Evolutionary conservation across 1,284 basidiomycete genomes (phyloP).

Genomic region (Megacollybia platyphylla): DNA sequence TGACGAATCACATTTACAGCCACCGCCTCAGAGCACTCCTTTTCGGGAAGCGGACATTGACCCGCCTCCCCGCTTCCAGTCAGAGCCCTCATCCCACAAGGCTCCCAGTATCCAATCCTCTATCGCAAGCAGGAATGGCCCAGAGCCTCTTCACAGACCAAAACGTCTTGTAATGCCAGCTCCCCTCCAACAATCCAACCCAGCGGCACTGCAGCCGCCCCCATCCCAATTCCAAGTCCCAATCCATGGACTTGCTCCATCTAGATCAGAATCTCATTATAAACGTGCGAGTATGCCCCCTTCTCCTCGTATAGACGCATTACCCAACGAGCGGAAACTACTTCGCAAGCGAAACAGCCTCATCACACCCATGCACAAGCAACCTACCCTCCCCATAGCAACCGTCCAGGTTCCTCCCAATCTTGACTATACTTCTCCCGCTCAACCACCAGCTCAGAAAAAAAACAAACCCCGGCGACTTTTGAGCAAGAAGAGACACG

Average conservation of each 20-base stretch:
- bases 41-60: neutral
- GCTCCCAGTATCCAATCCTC: constrained; percentile 6
- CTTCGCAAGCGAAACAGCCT: constrained; percentile 4
- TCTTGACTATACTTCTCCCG: neutral
- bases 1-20: neutral
- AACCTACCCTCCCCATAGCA: neutral
- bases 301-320: neutral
- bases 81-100: constrained; percentile 14
- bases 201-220: neutral
- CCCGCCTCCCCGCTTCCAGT: neutral
- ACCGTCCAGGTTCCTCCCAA: neutral
- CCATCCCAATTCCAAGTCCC: constrained; percentile 2
- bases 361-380: neutral
- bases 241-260: neutral
- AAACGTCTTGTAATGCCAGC: constrained; percentile 57
- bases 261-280: neutral
- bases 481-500: neutral
- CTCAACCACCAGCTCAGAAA: neutral
- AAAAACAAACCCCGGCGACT: neutral
- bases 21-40: neutral
- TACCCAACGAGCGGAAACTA: constrained; percentile 4
- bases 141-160: constrained; percentile 34
- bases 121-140: constrained; percentile 7
- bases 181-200: constrained; percentile 26
- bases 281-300: neutral